A percentile compares a stretch with the other conserved stretches of the same genome.
These are phyloP conservation scores for Colletotrichum tropicale DNA, from an alignment of 2,329 filamentous ascomycete genomes.

Conservation along the genomic window DNA sequence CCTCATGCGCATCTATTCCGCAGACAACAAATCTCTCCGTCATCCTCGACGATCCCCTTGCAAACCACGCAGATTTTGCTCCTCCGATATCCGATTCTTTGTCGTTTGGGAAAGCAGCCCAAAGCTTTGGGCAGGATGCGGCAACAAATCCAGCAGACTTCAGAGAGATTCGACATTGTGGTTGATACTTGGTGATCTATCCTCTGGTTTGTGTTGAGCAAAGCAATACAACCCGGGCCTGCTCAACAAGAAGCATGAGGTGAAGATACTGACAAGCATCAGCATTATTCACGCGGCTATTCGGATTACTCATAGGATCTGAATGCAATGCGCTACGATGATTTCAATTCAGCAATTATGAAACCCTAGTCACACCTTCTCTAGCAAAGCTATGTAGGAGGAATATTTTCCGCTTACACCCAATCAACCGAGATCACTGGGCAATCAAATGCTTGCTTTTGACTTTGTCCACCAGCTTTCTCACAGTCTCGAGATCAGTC, in stretches of 20 bases:
- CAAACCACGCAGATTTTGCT: not conserved
- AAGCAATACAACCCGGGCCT: not conserved
- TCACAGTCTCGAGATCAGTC: not conserved
- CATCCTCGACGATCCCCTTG: not conserved
- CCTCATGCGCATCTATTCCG: not conserved
- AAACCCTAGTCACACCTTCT: not conserved
- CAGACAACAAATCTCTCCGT: not conserved
- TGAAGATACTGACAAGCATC: not conserved
- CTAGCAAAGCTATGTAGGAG: rapidly evolving
- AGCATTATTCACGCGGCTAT: rapidly evolving
- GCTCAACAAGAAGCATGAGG: no score
- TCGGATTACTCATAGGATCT: rapidly evolving
- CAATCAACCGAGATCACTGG: not conserved
- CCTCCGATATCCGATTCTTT: not conserved
- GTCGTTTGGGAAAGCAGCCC: rapidly evolving
- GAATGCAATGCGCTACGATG: not conserved
- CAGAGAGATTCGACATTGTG: not conserved
- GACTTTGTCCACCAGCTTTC: not conserved
- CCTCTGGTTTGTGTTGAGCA: not conserved
- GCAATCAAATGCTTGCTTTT: not conserved
- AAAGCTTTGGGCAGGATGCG: not conserved
- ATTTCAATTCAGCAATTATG: not conserved
- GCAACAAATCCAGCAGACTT: not conserved
- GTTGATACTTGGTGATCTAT: rapidly evolving
- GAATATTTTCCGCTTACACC: not conserved